Conservation (phyloP, 257 asterid species). For the Sherardia arvensis region DNA sequence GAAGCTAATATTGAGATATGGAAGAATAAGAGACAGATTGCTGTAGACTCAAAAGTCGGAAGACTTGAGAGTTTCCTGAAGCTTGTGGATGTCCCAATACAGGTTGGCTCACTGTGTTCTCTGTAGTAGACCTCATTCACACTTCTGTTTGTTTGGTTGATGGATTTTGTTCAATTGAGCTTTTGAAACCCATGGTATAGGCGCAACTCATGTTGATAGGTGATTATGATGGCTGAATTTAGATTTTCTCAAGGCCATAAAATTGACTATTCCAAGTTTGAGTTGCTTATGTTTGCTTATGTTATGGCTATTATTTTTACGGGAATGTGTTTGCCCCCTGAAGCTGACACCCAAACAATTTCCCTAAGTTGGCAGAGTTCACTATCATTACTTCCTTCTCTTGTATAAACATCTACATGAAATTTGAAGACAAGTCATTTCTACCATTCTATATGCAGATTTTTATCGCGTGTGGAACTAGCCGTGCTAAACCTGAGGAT, state of each 20-base stretch:
- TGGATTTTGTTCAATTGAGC: neutral
- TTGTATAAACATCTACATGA: neutral
- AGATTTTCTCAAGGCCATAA: neutral
- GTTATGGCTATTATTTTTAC: neutral
- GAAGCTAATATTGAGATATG: constrained; percentile 93
- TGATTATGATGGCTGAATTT: neutral
- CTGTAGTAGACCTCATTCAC: neutral
- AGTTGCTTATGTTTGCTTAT: neutral
- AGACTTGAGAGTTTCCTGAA: constrained; percentile 74
- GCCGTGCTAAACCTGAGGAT: constrained; percentile 46
- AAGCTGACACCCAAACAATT: neutral
- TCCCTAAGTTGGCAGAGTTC: neutral
- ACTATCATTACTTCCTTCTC: neutral
- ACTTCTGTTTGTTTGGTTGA: neutral
- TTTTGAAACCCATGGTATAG: neutral
- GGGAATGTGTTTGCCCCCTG: neutral
- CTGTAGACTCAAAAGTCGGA: constrained; percentile 93
- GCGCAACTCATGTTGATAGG: neutral
- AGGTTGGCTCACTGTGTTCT: constrained; percentile 34
- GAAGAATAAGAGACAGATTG: constrained; percentile 92
- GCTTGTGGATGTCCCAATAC: constrained; percentile 75
- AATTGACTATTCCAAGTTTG: neutral
- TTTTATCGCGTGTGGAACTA: constrained; percentile 84
- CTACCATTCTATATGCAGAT: constrained; percentile 41
- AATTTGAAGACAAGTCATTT: neutral